Conservation (phyloP, 768 basidiomycete species). For the Pleurotus giganteus region DNA sequence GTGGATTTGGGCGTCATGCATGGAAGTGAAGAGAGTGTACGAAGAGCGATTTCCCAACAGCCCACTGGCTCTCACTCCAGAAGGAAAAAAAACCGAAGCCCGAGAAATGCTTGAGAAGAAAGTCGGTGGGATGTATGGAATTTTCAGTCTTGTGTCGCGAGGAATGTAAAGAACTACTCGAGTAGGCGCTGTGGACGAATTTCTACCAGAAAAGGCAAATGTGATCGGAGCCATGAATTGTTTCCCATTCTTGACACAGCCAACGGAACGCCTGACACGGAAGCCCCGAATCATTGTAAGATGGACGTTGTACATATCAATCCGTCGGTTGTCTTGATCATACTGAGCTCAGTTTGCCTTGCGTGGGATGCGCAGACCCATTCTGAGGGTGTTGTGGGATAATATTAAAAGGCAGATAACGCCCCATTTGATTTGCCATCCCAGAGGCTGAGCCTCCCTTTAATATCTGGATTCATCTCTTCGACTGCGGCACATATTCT, state of each 20-base stretch:
- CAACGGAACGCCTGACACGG: too few relatives aligned
- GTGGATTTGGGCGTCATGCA: slow-evolving; percentile 23
- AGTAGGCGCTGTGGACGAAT: too few relatives aligned
- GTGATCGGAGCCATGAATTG: too few relatives aligned
- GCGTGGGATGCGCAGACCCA: background rate
- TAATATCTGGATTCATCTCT: background rate
- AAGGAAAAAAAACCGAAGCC: background rate
- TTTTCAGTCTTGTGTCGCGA: too few relatives aligned
- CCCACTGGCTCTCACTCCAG: background rate
- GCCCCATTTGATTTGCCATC: too few relatives aligned
- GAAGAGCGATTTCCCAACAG: slow-evolving; percentile 3
- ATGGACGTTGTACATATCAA: background rate
- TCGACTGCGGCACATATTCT: background rate
- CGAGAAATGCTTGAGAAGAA: background rate
- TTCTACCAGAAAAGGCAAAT: too few relatives aligned
- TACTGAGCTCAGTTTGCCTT: background rate
- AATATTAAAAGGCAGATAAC: too few relatives aligned
- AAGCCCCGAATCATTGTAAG: background rate
- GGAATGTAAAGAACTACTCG: too few relatives aligned
- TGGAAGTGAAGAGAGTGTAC: slow-evolving; percentile 16
- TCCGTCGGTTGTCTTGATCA: background rate
- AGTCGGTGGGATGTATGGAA: background rate
- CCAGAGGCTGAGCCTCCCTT: background rate
- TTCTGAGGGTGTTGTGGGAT: background rate
- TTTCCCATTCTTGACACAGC: too few relatives aligned